Percentiles rank a stretch among this genome's conserved stretches.
phyloP scores from a whole-genome alignment of 768 basidiomycete genomes.

The Kwoniella sp. region DNA sequence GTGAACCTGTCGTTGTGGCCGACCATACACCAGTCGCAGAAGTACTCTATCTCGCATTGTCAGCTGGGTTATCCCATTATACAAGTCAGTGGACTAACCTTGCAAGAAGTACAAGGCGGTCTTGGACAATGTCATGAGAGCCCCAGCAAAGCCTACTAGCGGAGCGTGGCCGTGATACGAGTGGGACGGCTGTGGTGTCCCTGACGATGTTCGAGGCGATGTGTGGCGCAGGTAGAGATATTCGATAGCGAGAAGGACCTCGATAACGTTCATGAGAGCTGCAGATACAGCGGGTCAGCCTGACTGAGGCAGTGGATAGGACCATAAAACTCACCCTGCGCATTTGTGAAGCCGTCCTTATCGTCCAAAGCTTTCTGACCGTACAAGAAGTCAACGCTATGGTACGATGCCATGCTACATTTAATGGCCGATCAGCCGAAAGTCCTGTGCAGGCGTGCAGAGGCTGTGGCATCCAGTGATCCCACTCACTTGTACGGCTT shows the following conservation, averaged over 20 bases:
- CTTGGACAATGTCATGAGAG: slow-evolving; percentile 76
- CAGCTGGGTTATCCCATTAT: no score
- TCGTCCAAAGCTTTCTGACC: slow-evolving; percentile 63
- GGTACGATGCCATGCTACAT: slow-evolving; percentile 25
- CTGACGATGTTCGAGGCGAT: slow-evolving; percentile 51
- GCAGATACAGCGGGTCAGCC: neutral
- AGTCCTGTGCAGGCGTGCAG: no score
- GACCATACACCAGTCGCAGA: slow-evolving; percentile 58
- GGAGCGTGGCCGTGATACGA: slow-evolving; percentile 58
- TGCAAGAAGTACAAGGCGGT: slow-evolving; percentile 76
- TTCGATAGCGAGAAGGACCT: slow-evolving; percentile 65
- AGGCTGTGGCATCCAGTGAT: neutral
- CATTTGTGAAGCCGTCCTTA: slow-evolving; percentile 75
- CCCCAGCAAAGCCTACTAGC: slow-evolving; percentile 67
- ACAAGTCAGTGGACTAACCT: slow-evolving; percentile 58
- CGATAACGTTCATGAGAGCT: slow-evolving; percentile 76
- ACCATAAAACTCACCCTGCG: slow-evolving; percentile 62
- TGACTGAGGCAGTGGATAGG: neutral
- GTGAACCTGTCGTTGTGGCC: slow-evolving; percentile 65
- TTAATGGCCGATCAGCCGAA: neutral
- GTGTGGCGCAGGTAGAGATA: slow-evolving; percentile 75
- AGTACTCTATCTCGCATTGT: slow-evolving; percentile 44
- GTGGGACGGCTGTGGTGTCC: slow-evolving; percentile 6
- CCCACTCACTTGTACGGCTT: slow-evolving; percentile 63
- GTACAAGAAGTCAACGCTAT: slow-evolving; percentile 59